Evolutionary conservation across 495 filamentous ascomycete genomes (phyloP).

Genomic region (Bombardia bombarda): DNA sequence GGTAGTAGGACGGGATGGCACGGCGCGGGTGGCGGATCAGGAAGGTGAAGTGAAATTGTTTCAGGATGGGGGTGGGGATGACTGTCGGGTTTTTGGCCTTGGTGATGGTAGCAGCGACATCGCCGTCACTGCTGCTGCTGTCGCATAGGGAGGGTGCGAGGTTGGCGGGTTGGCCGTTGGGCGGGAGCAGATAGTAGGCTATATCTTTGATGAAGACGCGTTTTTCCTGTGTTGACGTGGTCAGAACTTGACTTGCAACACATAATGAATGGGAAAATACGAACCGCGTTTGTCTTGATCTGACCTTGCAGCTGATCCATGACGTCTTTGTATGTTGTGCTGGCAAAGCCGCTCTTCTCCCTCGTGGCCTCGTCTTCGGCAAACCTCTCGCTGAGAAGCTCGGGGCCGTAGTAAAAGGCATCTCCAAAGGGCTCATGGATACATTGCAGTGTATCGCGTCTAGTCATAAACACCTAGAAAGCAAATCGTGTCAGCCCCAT

Average conservation of each 20-base stretch:
- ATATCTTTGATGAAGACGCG: slow-evolving; percentile 98
- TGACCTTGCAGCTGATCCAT: slow-evolving; percentile 62
- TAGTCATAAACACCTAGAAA: slow-evolving; percentile 88
- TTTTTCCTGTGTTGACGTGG: slow-evolving; percentile 49
- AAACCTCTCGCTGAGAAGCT: slow-evolving; percentile 70
- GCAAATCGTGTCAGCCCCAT: not conserved
- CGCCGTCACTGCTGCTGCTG: slow-evolving; percentile 16
- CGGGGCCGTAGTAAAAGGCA: slow-evolving; percentile 90
- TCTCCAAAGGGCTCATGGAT: slow-evolving; percentile 96
- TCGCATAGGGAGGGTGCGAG: slow-evolving; percentile 65
- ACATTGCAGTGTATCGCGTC: slow-evolving; percentile 66
- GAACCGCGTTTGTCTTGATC: slow-evolving; percentile 40
- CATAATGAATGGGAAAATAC: slow-evolving; percentile 1
- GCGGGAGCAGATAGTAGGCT: slow-evolving; percentile 77
- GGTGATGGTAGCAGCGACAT: not conserved
- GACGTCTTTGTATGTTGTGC: slow-evolving; percentile 69
- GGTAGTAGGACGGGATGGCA: slow-evolving; percentile 86
- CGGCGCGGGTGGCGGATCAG: slow-evolving; percentile 86
- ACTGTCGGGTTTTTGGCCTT: slow-evolving; percentile 55
- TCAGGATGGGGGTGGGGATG: slow-evolving; percentile 59
- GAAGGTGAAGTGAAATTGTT: slow-evolving; percentile 88
- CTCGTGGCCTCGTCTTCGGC: slow-evolving; percentile 63
- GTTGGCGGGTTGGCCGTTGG: slow-evolving; percentile 52
- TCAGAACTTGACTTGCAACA: not conserved
- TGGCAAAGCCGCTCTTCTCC: slow-evolving; percentile 62